phyloP scores from a whole-genome alignment of 345 rosid genomes.

The Pelargonium nanum region DNA sequence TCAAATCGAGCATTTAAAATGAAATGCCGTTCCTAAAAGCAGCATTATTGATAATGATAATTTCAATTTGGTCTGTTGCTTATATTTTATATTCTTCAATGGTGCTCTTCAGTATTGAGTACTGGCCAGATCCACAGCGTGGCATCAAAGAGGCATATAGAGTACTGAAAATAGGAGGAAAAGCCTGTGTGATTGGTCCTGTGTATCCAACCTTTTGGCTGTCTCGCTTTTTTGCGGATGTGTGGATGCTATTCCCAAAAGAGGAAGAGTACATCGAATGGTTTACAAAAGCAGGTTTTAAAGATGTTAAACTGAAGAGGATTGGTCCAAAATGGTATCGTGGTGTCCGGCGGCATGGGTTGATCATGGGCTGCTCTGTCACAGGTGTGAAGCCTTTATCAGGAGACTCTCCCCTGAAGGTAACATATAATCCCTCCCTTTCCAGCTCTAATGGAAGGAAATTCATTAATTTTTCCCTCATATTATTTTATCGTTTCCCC shows the following conservation, averaged over 20 bases:
- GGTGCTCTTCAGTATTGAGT: slow-evolving; percentile 65
- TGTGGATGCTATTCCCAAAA: slow-evolving; percentile 98
- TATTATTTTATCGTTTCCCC: too few species aligned
- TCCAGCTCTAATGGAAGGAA: background rate
- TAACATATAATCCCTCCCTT: slow-evolving; percentile 14
- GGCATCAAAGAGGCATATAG: slow-evolving; percentile 96
- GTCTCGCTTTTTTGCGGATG: slow-evolving; percentile 95
- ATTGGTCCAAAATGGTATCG: slow-evolving; percentile 99
- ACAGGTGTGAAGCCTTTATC: slow-evolving; percentile 92
- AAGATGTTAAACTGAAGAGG: slow-evolving; percentile 77
- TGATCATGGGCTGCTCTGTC: slow-evolving; percentile 97
- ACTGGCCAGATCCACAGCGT: slow-evolving; percentile 99
- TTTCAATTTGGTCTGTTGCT: too few species aligned
- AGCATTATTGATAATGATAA: too few species aligned
- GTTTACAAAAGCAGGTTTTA: slow-evolving; percentile 88
- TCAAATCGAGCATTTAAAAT: too few species aligned
- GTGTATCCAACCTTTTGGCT: slow-evolving; percentile 94
- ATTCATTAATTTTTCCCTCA: slow-evolving; percentile 1
- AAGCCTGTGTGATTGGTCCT: slow-evolving; percentile 89
- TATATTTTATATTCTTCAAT: too few species aligned
- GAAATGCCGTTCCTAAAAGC: too few species aligned
- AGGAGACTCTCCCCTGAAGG: slow-evolving; percentile 97
- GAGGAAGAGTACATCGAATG: slow-evolving; percentile 98
- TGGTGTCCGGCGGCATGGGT: slow-evolving; percentile 92
- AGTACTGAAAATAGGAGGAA: slow-evolving; percentile 81